These are phyloP conservation scores for Cudoniella acicularis DNA, from an alignment of 495 filamentous ascomycete genomes.

Conservation along the genomic window DNA sequence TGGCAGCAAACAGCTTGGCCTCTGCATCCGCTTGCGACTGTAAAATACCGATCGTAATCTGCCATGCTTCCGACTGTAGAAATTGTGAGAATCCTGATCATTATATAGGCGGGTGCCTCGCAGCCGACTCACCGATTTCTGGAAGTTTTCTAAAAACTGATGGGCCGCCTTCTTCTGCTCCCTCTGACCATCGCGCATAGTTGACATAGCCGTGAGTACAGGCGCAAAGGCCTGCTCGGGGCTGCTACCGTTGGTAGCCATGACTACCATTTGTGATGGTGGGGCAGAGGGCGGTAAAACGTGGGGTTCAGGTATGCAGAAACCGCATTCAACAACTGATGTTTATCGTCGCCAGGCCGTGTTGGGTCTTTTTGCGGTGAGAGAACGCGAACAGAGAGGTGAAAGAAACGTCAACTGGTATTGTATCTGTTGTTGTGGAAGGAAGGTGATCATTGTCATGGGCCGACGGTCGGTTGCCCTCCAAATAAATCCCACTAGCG, in stretches of 20 bases:
- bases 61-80: conserved; percentile 83
- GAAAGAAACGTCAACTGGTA: background rate
- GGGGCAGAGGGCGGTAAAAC: conserved; percentile 17
- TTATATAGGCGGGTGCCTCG: conserved; percentile 7
- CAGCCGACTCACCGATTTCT: conserved; percentile 83
- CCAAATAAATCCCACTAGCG: conserved; percentile 8
- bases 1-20: conserved; percentile 92
- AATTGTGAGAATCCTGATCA: conserved; percentile 15
- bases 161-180: conserved; percentile 85
- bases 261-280: conserved; percentile 22
- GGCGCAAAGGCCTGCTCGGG: conserved; percentile 70
- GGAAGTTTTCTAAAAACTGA: conserved; percentile 88
- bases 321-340: conserved; percentile 5
- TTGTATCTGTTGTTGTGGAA: conserved; percentile 1
- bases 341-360: background rate
- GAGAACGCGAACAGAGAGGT: background rate
- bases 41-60: conserved; percentile 76
- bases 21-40: conserved; percentile 73
- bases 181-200: conserved; percentile 83
- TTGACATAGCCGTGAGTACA: conserved; percentile 81
- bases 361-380: background rate
- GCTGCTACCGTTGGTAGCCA: conserved; percentile 45
- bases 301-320: background rate
- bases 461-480: background rate
- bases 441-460: conserved; percentile 2